Conservation (phyloP, 2,329 filamentous ascomycete species). For the Trichoderma semiorbis region DNA sequence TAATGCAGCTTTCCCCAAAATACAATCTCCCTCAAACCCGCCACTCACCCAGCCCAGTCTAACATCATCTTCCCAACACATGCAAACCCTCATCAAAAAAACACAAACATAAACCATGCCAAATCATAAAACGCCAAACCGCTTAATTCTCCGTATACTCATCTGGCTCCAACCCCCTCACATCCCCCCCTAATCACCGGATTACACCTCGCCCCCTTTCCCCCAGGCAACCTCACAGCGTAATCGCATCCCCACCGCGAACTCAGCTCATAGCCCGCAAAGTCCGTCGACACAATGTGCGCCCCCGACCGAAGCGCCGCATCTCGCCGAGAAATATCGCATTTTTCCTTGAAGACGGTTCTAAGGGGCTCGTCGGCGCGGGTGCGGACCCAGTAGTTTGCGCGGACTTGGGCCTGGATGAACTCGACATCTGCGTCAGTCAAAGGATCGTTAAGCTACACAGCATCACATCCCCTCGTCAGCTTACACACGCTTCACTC, state of each 20-base stretch:
- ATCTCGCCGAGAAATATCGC: slow-evolving; percentile 40
- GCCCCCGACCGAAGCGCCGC: slow-evolving; percentile 44
- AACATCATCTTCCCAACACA: background rate
- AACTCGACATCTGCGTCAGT: slow-evolving; percentile 33
- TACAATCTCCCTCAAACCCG: background rate
- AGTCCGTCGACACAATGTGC: slow-evolving; percentile 49
- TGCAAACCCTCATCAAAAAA: background rate
- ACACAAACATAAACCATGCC: background rate
- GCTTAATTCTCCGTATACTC: slow-evolving; percentile 3
- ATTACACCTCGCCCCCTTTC: slow-evolving; percentile 32
- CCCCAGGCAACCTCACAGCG: slow-evolving; percentile 24
- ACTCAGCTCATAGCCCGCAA: slow-evolving; percentile 44
- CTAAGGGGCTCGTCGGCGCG: slow-evolving; percentile 44
- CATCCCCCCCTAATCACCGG: slow-evolving; percentile 27
- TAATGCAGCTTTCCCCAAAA: background rate
- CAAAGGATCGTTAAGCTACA: slow-evolving; percentile 43
- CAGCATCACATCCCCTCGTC: background rate
- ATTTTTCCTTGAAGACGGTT: slow-evolving; percentile 38
- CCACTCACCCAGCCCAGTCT: background rate
- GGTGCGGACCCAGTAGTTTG: slow-evolving; percentile 48
- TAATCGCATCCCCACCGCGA: slow-evolving; percentile 47
- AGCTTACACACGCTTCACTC: background rate
- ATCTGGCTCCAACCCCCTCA: slow-evolving; percentile 19
- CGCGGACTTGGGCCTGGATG: slow-evolving; percentile 43
- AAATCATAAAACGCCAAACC: background rate